These are phyloP conservation scores for Amphichorda felina DNA, from an alignment of 2,329 filamentous ascomycete genomes.

Conservation along the genomic window DNA sequence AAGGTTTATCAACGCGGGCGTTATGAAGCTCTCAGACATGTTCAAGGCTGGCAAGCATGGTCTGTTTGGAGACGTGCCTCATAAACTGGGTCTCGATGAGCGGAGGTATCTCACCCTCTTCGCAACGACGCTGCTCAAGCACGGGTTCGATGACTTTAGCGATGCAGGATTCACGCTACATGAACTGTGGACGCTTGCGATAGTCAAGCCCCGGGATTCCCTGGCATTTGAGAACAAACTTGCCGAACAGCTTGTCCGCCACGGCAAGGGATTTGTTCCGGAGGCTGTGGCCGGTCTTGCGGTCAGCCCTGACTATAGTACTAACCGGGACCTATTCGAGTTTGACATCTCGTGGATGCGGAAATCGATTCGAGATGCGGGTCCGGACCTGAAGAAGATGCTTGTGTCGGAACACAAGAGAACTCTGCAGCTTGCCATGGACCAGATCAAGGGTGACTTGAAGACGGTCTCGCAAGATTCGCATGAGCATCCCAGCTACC, in stretches of 20 bases:
- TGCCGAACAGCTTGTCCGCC: constrained; percentile 30
- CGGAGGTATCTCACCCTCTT: constrained; percentile 39
- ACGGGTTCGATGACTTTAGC: constrained; percentile 31
- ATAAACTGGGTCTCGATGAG: constrained; percentile 24
- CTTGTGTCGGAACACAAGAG: constrained; percentile 28
- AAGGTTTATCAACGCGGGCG: constrained; percentile 29
- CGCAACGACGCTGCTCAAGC: constrained; percentile 33
- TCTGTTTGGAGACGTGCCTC: constrained; percentile 32
- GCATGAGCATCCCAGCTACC: constrained; percentile 30
- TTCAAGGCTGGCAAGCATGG: constrained; percentile 35
- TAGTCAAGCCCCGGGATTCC: constrained; percentile 35
- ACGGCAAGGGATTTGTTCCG: constrained; percentile 29
- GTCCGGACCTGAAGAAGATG: constrained; percentile 18
- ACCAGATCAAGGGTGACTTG: constrained; percentile 40
- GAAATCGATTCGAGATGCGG: constrained; percentile 27
- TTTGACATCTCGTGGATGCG: constrained; percentile 38
- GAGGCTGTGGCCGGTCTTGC: constrained; percentile 22
- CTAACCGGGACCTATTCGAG: constrained; percentile 36
- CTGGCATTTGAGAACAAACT: constrained; percentile 37
- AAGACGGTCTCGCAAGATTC: constrained; percentile 20
- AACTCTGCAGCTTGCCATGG: constrained; percentile 35
- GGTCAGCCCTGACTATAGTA: constrained; percentile 31
- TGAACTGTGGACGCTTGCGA: constrained; percentile 39
- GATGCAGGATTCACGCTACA: constrained; percentile 31
- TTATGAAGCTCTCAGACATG: constrained; percentile 29